A percentile compares a stretch with the other conserved stretches of the same genome.
These are phyloP conservation scores for Blastobotrys persicus DNA, from an alignment of 1,139 yeast genomes.

Conservation along the genomic window DNA sequence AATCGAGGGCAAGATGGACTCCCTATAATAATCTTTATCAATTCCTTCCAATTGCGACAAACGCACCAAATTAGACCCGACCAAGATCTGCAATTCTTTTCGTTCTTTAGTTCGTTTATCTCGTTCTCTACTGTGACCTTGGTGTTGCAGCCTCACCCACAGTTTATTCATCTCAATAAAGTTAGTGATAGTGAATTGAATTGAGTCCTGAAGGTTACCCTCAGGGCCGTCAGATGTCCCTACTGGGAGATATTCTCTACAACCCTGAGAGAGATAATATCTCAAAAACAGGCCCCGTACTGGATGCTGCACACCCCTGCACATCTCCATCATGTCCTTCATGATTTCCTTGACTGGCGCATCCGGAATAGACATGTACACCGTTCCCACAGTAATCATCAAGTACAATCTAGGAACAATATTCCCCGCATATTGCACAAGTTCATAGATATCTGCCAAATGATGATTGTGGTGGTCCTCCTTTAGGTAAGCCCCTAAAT, in stretches of 20 bases:
- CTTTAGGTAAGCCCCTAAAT: constrained; percentile 60
- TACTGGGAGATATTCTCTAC: constrained; percentile 65
- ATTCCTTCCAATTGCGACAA: constrained; percentile 83
- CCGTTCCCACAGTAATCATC: constrained; percentile 94
- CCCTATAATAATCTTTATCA: constrained; percentile 59
- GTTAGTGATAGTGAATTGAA: constrained; percentile 73
- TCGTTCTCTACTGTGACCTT: constrained; percentile 86
- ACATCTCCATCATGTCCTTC: constrained; percentile 97
- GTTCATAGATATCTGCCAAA: constrained; percentile 84
- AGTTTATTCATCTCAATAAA: constrained; percentile 96
- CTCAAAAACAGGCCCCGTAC: constrained; percentile 81
- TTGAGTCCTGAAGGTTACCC: constrained; percentile 60
- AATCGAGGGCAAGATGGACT: constrained; percentile 69
- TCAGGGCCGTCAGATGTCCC: constrained; percentile 35
- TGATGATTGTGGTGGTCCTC: constrained; percentile 72
- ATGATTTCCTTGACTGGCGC: constrained; percentile 84
- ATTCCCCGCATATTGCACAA: constrained; percentile 92
- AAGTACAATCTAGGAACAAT: constrained; percentile 87
- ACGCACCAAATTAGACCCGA: constrained; percentile 89
- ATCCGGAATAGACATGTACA: constrained; percentile 72
- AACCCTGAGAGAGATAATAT: constrained; percentile 82
- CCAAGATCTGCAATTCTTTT: constrained; percentile 83
- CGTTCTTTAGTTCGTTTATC: constrained; percentile 74
- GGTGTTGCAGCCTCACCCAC: constrained; percentile 96
- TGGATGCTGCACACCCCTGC: constrained; percentile 97